Percentiles rank a stretch among this genome's conserved stretches.
Conservation (phyloP, 345 rosid species). For the Sisymbrium altissimum region DNA sequence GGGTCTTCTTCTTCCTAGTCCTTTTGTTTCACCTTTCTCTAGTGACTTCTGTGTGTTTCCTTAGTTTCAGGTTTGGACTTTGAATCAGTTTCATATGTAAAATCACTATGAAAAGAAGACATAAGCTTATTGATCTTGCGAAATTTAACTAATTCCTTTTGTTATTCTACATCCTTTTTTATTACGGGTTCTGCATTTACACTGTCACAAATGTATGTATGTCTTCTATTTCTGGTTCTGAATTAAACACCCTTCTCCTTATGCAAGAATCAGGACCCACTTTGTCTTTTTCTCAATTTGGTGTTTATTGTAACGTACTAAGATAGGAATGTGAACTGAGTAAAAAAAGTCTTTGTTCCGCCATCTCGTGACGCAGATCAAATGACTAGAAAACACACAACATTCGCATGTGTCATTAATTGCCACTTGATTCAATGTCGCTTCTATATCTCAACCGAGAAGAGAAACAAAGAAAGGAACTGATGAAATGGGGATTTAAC, state of each 20-base stretch:
- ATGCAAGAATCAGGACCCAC: constrained; percentile 15
- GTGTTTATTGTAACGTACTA: constrained; percentile 15
- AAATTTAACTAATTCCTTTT: background rate
- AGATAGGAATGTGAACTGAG: constrained; percentile 1
- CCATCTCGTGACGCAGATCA: constrained; percentile 17
- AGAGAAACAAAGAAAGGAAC: background rate
- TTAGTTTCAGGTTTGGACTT: constrained; percentile 40
- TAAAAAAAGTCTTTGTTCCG: background rate
- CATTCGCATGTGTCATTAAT: constrained; percentile 8
- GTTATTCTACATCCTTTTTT: background rate
- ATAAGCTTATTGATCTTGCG: constrained; percentile 7
- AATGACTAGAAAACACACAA: constrained; percentile 8
- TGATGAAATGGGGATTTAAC: background rate
- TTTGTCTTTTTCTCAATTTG: constrained; percentile 27
- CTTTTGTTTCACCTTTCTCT: background rate
- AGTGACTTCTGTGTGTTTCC: background rate
- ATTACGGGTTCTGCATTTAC: background rate
- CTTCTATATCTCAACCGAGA: background rate
- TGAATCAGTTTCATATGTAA: constrained; percentile 38
- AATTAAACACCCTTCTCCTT: background rate
- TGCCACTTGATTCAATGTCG: constrained; percentile 11
- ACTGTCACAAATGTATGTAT: background rate
- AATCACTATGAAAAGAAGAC: constrained; percentile 29
- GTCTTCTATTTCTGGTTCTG: background rate
- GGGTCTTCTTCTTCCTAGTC: constrained; percentile 15